A percentile compares a stretch with the other conserved stretches of the same genome.
Evolutionary conservation across 1,284 basidiomycete species (phyloP).

Genomic region (Tilletia indica): DNA sequence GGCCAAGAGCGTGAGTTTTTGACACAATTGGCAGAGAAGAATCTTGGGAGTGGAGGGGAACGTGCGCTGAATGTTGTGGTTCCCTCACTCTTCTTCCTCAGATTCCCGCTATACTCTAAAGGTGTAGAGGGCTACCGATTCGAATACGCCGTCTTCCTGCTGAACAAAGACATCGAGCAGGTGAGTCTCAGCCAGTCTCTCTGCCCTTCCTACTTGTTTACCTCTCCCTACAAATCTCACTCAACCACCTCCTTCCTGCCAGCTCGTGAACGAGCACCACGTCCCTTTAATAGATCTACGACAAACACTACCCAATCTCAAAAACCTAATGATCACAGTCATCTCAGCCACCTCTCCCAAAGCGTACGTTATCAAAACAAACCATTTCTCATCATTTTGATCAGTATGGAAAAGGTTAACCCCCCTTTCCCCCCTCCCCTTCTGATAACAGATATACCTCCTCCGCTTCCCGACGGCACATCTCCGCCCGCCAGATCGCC

Average conservation of each 20-base stretch:
- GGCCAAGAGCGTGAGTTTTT: slow-evolving; percentile 34
- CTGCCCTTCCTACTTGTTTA: too few species aligned
- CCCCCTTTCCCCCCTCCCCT: too few species aligned
- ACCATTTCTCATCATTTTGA: neutral
- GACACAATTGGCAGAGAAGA: too few species aligned
- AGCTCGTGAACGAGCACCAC: slow-evolving; percentile 46
- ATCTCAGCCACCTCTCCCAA: slow-evolving; percentile 14
- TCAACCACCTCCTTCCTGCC: slow-evolving; percentile 26
- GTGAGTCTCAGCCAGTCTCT: slow-evolving; percentile 10
- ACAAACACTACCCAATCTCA: slow-evolving; percentile 93
- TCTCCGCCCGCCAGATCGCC: slow-evolving; percentile 4
- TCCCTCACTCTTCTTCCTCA: neutral
- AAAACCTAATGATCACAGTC: slow-evolving; percentile 68
- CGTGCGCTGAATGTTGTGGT: neutral
- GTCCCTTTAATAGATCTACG: slow-evolving; percentile 79
- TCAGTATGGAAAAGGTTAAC: too few species aligned
- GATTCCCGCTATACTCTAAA: slow-evolving; percentile 77
- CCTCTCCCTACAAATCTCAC: slow-evolving; percentile 23
- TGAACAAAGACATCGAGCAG: slow-evolving; percentile 92
- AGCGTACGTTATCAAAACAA: neutral
- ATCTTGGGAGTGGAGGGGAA: neutral
- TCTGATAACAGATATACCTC: neutral
- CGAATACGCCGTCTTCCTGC: slow-evolving; percentile 92
- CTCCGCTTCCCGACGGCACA: neutral
- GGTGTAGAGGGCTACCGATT: slow-evolving; percentile 95